phyloP scores from a whole-genome alignment of 345 rosid species.

The Melaleuca quinquenervia region DNA sequence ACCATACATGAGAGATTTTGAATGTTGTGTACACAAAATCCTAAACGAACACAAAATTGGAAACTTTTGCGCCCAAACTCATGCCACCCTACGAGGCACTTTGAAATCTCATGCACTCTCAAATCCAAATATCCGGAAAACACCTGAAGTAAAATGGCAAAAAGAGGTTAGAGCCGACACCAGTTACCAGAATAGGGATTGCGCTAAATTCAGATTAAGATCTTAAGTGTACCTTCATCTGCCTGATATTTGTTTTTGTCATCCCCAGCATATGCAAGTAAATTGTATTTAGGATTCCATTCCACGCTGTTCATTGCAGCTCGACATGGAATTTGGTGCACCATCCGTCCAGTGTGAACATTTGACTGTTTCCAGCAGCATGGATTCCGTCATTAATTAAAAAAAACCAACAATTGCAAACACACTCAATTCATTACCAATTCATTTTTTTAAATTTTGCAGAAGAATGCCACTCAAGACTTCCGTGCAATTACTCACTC shows the following conservation, averaged over 20 bases:
- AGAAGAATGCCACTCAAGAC: not conserved
- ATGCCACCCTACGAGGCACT: not conserved
- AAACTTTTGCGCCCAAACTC: not conserved
- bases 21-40: not conserved
- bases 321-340: slow-evolving; percentile 92
- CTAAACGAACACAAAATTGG: not conserved
- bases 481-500: not conserved
- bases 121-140: slow-evolving; percentile 81
- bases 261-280: slow-evolving; percentile 96
- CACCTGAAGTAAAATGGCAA: slow-evolving; percentile 41
- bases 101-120: slow-evolving; percentile 35
- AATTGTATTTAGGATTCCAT: slow-evolving; percentile 91
- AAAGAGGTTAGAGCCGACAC: not conserved
- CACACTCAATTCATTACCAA: not conserved
- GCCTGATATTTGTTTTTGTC: slow-evolving; percentile 89
- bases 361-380: slow-evolving; percentile 49
- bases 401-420: not conserved
- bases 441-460: not conserved
- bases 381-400: not conserved
- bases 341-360: slow-evolving; percentile 73
- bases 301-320: slow-evolving; percentile 98
- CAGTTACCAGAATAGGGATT: not conserved
- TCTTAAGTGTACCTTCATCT: slow-evolving; percentile 57
- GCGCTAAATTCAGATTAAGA: not conserved
- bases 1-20: not conserved